Evolutionary conservation across 306 rosid genomes (phyloP).

Genomic region (Cucurbita maxima): DNA sequence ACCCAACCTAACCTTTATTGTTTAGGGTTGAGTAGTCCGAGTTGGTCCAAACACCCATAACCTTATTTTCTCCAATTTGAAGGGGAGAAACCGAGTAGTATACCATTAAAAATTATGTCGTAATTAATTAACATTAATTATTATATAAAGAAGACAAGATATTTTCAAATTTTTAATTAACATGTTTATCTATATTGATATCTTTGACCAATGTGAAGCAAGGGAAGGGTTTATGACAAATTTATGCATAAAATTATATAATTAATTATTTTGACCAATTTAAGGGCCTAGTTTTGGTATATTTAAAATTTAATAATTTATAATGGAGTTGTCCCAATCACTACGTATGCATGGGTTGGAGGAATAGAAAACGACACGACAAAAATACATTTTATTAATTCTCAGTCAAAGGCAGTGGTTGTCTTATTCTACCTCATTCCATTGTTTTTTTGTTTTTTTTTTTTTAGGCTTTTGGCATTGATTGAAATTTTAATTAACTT

Average conservation of each 20-base stretch:
- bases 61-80: not conserved
- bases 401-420: not conserved
- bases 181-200: not conserved
- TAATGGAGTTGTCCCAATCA: not conserved
- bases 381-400: not conserved
- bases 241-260: not conserved
- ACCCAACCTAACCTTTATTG: too few species aligned
- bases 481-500: not conserved
- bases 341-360: slow-evolving; percentile 1
- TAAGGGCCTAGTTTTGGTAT: not conserved
- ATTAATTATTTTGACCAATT: not conserved
- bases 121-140: not conserved
- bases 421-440: not conserved
- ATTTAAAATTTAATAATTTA: not conserved
- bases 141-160: too few species aligned
- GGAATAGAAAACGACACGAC: slow-evolving; percentile 1
- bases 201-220: not conserved
- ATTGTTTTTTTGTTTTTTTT: not conserved
- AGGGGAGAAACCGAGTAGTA: not conserved
- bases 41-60: too few species aligned
- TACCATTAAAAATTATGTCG: not conserved
- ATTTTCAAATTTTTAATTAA: not conserved
- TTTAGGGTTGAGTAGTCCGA: too few species aligned
- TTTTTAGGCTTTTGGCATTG: not conserved
- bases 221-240: not conserved